phyloP scores from a whole-genome alignment of 2,329 filamentous ascomycete species.

The Epichloe hybrida region DNA sequence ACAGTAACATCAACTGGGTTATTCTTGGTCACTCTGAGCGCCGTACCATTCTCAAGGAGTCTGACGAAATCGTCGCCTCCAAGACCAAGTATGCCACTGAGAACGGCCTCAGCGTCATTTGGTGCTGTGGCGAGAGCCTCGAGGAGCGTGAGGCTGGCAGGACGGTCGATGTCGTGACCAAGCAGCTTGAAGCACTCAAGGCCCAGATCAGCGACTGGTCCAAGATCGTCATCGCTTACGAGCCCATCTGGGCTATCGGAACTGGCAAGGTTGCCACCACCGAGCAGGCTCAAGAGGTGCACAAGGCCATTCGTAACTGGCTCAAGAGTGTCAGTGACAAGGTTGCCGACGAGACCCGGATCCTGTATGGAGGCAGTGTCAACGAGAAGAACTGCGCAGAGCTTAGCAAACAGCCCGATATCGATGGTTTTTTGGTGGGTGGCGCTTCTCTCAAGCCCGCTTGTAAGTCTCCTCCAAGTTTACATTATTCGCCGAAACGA shows the following conservation, averaged over 20 bases:
- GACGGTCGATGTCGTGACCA: conserved; percentile 76
- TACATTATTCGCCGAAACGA: background rate
- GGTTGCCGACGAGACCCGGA: conserved; percentile 74
- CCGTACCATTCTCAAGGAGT: conserved; percentile 77
- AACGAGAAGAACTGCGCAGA: conserved; percentile 97
- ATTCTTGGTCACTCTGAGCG: conserved; percentile 94
- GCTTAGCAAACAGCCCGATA: conserved; percentile 81
- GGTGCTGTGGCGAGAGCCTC: conserved; percentile 93
- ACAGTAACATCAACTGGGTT: conserved; percentile 77
- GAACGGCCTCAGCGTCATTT: conserved; percentile 78
- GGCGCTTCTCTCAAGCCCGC: conserved; percentile 95
- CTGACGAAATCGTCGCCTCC: conserved; percentile 69
- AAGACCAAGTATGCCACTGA: conserved; percentile 93
- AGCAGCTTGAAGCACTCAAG: conserved; percentile 74
- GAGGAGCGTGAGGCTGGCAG: conserved; percentile 78
- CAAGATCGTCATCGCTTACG: conserved; percentile 93
- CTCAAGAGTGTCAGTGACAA: conserved; percentile 62
- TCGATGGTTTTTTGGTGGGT: conserved; percentile 95
- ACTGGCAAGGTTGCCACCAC: conserved; percentile 88
- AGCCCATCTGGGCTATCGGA: conserved; percentile 94
- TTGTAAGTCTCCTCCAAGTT: conserved; percentile 42
- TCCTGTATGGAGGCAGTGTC: conserved; percentile 94
- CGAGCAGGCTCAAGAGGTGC: conserved; percentile 85
- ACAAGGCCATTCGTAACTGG: conserved; percentile 85
- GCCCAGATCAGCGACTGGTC: conserved; percentile 70